Percentiles rank a stretch among this genome's conserved stretches.
These are phyloP conservation scores for Pyrrhoderma noxium DNA, from an alignment of 1,284 basidiomycete species.

Conservation along the genomic window DNA sequence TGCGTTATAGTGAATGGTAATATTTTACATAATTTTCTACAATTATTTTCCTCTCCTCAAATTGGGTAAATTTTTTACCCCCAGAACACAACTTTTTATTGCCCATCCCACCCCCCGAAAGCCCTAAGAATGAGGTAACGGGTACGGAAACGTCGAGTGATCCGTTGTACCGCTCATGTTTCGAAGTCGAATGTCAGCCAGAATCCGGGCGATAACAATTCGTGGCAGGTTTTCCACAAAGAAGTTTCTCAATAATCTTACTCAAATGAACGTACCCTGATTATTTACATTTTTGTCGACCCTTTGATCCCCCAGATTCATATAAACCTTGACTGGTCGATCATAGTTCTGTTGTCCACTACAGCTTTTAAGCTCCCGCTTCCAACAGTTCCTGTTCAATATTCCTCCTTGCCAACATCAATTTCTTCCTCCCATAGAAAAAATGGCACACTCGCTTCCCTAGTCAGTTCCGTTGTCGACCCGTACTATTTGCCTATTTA, in stretches of 20 bases:
- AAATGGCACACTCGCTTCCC: constrained; percentile 14
- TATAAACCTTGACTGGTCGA: constrained; percentile 8
- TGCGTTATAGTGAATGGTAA: not conserved
- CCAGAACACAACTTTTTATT: not conserved
- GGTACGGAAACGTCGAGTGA: constrained; percentile 1
- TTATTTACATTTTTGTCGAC: constrained; percentile 13
- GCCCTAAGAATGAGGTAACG: constrained; percentile 2
- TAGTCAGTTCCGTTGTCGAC: not conserved
- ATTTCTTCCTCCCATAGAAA: constrained; percentile 1
- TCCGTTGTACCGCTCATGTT: constrained; percentile 11
- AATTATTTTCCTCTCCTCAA: not conserved
- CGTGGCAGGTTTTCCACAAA: constrained; percentile 8
- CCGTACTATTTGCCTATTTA: too few species aligned
- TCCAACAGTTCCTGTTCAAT: not conserved
- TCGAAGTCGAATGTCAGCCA: not conserved
- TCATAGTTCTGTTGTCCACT: not conserved
- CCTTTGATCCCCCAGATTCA: constrained; percentile 13
- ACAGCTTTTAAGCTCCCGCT: constrained; percentile 8
- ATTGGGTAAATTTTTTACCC: constrained; percentile 6
- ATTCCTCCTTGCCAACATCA: not conserved
- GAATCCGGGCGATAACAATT: constrained; percentile 2
- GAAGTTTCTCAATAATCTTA: not conserved
- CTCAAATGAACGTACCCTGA: constrained; percentile 6
- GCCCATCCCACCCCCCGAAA: constrained; percentile 9
- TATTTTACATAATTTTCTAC: constrained; percentile 11